phyloP scores from a whole-genome alignment of 2,329 filamentous ascomycete species.

The Huntiella omanensis region DNA sequence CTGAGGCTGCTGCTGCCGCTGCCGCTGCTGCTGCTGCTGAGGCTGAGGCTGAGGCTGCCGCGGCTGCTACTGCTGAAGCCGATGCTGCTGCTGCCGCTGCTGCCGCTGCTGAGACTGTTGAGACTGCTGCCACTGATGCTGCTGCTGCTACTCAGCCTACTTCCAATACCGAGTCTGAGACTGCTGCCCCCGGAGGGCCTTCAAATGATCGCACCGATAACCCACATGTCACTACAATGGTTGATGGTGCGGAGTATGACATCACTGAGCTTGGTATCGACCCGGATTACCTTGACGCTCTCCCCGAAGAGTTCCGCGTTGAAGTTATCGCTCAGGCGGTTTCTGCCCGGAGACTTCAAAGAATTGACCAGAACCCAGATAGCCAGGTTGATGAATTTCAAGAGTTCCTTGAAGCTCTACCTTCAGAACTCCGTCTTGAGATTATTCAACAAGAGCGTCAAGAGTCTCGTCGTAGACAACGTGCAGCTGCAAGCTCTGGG shows the following conservation, averaged over 20 bases:
- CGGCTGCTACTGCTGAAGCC: not conserved
- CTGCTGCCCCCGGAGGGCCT: slow-evolving; percentile 16
- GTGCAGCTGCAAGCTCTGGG: slow-evolving; percentile 17
- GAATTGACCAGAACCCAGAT: slow-evolving; percentile 47
- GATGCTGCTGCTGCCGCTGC: not conserved
- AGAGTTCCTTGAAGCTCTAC: slow-evolving; percentile 84
- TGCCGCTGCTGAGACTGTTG: slow-evolving; percentile 56
- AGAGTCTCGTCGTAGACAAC: slow-evolving; percentile 73
- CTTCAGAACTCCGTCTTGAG: slow-evolving; percentile 75
- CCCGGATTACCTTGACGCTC: slow-evolving; percentile 79
- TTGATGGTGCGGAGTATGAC: slow-evolving; percentile 73
- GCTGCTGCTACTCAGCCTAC: slow-evolving; percentile 27
- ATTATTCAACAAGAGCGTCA: slow-evolving; percentile 78
- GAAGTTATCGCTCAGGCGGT: slow-evolving; percentile 89
- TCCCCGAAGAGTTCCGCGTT: slow-evolving; percentile 91
- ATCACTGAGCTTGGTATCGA: slow-evolving; percentile 93
- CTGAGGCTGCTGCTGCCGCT: slow-evolving; percentile 38
- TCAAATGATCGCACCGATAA: slow-evolving; percentile 19
- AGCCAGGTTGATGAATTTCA: slow-evolving; percentile 72
- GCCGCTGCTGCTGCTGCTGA: slow-evolving; percentile 27
- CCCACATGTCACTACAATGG: slow-evolving; percentile 48
- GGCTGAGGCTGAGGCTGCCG: slow-evolving; percentile 35
- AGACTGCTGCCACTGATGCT: slow-evolving; percentile 25
- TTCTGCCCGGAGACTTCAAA: slow-evolving; percentile 63
- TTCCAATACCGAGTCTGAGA: slow-evolving; percentile 52